A percentile compares a stretch with the other conserved stretches of the same genome.
These are phyloP conservation scores for Penicillium flavigenum DNA, from an alignment of 495 filamentous ascomycete species.

Conservation along the genomic window DNA sequence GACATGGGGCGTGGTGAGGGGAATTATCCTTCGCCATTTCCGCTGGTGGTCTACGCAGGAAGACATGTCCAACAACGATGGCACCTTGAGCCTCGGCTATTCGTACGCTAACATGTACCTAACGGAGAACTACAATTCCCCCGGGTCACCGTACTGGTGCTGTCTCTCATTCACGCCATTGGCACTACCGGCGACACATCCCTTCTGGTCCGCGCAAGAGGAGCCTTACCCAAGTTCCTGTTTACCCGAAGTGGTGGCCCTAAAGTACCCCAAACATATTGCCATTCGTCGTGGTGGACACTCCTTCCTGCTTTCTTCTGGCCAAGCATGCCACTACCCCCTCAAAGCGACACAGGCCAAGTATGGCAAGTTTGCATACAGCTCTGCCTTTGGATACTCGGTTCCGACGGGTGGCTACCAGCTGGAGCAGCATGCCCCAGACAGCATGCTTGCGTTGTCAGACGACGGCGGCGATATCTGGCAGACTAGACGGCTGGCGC, in stretches of 20 bases:
- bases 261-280: conserved; percentile 71
- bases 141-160: conserved; percentile 68
- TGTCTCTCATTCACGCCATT: conserved; percentile 74
- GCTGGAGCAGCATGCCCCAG: conserved; percentile 72
- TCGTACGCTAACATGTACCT: conserved; percentile 77
- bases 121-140: conserved; percentile 79
- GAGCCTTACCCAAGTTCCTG: conserved; percentile 55
- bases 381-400: conserved; percentile 70
- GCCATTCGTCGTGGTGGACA: conserved; percentile 58
- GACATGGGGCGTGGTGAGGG: conserved; percentile 76
- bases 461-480: conserved; percentile 78
- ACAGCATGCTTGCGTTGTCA: conserved; percentile 70
- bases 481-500: conserved; percentile 65
- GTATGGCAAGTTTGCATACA: conserved; percentile 78
- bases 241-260: conserved; percentile 53
- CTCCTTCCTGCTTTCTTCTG: conserved; percentile 69
- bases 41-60: conserved; percentile 75
- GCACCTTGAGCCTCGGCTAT: conserved; percentile 74
- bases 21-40: conserved; percentile 68
- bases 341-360: conserved; percentile 78
- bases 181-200: conserved; percentile 63
- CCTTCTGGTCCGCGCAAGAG: conserved; percentile 71
- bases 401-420: conserved; percentile 74
- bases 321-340: conserved; percentile 76
- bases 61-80: conserved; percentile 70